These are phyloP conservation scores for Botrytis paeoniae DNA, from an alignment of 2,329 filamentous ascomycete genomes.

Conservation along the genomic window DNA sequence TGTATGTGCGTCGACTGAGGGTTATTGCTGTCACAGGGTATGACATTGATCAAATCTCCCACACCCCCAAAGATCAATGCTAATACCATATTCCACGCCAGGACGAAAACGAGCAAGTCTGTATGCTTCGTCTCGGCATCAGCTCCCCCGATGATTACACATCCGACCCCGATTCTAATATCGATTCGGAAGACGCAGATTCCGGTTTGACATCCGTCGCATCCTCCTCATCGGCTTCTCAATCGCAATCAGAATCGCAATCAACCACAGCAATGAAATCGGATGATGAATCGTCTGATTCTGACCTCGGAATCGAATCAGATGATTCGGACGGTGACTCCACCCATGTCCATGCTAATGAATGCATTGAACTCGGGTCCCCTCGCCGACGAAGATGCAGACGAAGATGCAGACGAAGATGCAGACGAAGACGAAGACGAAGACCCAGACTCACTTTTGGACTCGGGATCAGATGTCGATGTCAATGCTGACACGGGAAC, in stretches of 20 bases:
- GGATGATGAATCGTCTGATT: neutral
- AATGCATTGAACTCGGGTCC: conserved; percentile 9
- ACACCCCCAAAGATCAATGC: no score
- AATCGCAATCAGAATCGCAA: neutral
- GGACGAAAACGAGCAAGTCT: neutral
- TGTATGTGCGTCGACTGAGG: conserved; percentile 26
- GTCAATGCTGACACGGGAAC: neutral
- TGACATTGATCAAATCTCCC: neutral
- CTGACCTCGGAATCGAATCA: neutral
- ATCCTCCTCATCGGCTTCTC: neutral
- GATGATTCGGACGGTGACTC: neutral
- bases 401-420: neutral
- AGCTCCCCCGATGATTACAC: no score
- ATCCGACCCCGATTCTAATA: neutral
- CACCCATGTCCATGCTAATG: neutral
- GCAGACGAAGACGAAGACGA: neutral
- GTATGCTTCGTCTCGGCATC: conserved; percentile 1
- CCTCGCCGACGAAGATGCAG: neutral
- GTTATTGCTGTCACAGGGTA: conserved; percentile 29
- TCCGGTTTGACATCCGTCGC: neutral
- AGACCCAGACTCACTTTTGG: neutral
- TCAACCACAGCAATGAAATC: neutral
- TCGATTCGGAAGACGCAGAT: neutral
- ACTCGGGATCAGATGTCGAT: neutral
- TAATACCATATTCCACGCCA: neutral